Base-by-base conservation (phyloP, 2,329 filamentous ascomycete species). In the Arthroderma sp. region DNA sequence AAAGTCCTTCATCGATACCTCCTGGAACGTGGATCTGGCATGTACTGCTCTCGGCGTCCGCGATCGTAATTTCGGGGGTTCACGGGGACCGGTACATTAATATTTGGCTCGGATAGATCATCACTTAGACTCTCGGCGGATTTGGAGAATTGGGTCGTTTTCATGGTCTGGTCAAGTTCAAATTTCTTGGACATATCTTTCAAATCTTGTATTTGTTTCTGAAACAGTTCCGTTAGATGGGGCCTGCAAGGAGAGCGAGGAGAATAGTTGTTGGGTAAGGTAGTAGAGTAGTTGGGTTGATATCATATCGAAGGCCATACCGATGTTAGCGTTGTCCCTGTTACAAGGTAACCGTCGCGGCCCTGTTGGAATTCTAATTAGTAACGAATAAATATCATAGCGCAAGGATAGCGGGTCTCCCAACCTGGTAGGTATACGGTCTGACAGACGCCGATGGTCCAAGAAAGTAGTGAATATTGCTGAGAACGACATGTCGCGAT, bases 121-220 rank as follows among this genome's bases (percentile, higher is more conserved):
- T 47, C 43, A 36, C 47, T 49, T 40, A 50, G 51, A n/a, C 59
- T 54, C 15, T 54, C 57, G 6, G 57, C 51, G 31, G 34, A 29
- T 22, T 43, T 42, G n/a, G 44, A 39, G 42, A 47, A 49, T 29
- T 50, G 43, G 28, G 47, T 50, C 66, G 70, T 70, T 22, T 68
- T 59, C 37, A 67, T 57, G 6, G 68, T 63, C 47, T 69, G 67
- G 47, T 70, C 66, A 42, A 58, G 59, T 52, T 71, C 68, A 51
- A 71, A 71, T 50, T 70, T 65, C 42, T 62, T 56, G 7, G 68
- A 70, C 58, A 70, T 65, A 29, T 57, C 55, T 42, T 61, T 61
- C n/a, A 71, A 59, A 48, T 71, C 68, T 47, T 70, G 64, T 48
- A 71, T 71, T 66, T 71, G 68, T 54, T 66, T 61, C 68, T 71